Evolutionary conservation across 345 rosid species (phyloP).

Genomic region (Nephelium lappaceum): DNA sequence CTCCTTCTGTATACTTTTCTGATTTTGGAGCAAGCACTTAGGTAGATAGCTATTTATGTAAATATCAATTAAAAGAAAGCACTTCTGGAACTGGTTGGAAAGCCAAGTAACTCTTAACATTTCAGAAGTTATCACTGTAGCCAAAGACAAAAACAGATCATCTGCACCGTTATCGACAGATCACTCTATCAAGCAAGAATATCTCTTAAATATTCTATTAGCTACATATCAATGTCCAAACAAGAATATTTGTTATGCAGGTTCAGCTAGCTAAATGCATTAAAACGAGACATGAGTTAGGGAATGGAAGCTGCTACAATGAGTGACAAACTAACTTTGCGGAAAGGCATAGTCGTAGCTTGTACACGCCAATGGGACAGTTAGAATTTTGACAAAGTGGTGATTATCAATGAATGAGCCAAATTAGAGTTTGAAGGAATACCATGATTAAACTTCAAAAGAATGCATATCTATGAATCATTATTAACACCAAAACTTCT

Average conservation of each 20-base stretch:
- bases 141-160: background rate
- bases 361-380: constrained; percentile 5
- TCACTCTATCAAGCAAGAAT: background rate
- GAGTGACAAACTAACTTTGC: constrained; percentile 11
- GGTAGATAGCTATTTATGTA: background rate
- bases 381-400: constrained; percentile 14
- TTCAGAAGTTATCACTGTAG: background rate
- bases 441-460: constrained; percentile 6
- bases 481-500: background rate
- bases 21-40: background rate
- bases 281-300: constrained; percentile 11
- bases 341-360: constrained; percentile 9
- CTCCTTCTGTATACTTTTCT: background rate
- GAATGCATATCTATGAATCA: background rate
- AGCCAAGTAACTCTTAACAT: background rate
- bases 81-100: background rate
- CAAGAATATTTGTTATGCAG: background rate
- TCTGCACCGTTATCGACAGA: background rate
- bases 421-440: constrained; percentile 1
- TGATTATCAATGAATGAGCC: background rate
- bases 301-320: constrained; percentile 13
- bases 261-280: constrained; percentile 1
- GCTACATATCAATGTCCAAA: background rate
- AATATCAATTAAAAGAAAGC: background rate
- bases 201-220: background rate